Percentiles rank a stretch among this genome's conserved stretches.
phyloP scores from a whole-genome alignment of 805 yeast genomes.

The Suhomyces sp. region DNA sequence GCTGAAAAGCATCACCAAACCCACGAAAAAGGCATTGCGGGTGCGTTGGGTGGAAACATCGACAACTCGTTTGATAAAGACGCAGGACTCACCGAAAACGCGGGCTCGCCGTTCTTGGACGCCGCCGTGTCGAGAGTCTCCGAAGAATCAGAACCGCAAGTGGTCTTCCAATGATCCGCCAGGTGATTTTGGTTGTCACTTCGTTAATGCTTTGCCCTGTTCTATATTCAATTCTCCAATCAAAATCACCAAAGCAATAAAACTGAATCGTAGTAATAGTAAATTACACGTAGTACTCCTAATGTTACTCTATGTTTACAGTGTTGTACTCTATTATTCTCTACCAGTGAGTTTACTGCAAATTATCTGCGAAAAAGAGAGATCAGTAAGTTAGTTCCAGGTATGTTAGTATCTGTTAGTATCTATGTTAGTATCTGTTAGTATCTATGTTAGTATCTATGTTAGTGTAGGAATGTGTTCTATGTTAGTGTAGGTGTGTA shows the following conservation, averaged over 20 bases:
- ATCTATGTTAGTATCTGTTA: no score
- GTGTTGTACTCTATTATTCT: no score
- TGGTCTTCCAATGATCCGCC: constrained; percentile 13
- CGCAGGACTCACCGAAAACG: constrained; percentile 10
- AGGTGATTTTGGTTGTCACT: neutral
- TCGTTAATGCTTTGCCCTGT: neutral
- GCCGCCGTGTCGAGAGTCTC: neutral
- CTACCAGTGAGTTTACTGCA: no score
- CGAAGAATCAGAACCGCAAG: constrained; percentile 11
- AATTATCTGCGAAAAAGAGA: no score
- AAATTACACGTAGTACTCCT: no score
- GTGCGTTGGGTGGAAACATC: constrained; percentile 12
- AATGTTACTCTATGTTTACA: no score
- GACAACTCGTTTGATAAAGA: constrained; percentile 19
- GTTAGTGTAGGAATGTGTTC: no score
- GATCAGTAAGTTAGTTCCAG: no score
- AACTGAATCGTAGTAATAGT: no score
- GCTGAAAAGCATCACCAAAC: neutral
- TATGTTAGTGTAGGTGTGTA: no score
- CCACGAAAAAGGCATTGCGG: neutral
- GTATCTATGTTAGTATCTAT: no score
- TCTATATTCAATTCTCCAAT: neutral
- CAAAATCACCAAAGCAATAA: neutral
- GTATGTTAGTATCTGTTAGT: no score
- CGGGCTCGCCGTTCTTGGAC: constrained; percentile 9